Base-by-base conservation (phyloP, 768 basidiomycete genomes). In the Lentinula aciculospora region DNA sequence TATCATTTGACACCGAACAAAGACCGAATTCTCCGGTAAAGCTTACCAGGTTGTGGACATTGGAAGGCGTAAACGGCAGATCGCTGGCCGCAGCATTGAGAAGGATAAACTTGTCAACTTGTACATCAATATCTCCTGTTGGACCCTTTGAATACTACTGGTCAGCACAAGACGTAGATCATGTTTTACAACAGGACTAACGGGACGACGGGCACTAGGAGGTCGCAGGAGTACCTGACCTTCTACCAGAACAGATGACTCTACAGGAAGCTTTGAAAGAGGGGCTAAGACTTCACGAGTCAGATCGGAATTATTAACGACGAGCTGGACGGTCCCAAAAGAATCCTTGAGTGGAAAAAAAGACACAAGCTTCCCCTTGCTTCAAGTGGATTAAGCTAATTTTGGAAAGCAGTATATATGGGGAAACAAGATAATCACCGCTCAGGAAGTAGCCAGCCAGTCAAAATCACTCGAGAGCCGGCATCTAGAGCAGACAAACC, bases 271-370 rank as follows among this genome's bases (percentile, higher is more conserved):
- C 37, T 75, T 71, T 53, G 84, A 78, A 61, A 94, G 80, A 37
- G 69, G 61, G 23, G 74, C 67, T 50, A 80, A 69, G 58, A 67
- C 34, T 66, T 63, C 56, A 63, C 59, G 60, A 61, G 62, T 58
- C 65, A 64, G 61, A 5, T 70, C 62, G 61, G 74, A 65, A 62
- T 82, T 79, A 67, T 81, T 72, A 44, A 83, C 79, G 67, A 92
- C 80, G 59, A 98, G 85, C 71, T 98, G 94, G 2, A 88, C 82
- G 0, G 79, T 82, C 34, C 91, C 90, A 62, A 79, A 79, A 42
- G 85, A 78, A 71, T 95, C 94, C 65, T 83, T 88, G 68, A 97
- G 80, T 31, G 86, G 86, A 74, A 89, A 92, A 76, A 98, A 98
- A 57, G 89, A 89, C 64, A 94, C 73, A 51, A 71, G 72, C 70